Conservation (phyloP, 768 basidiomycete species). For the Austroboletus festivus region DNA sequence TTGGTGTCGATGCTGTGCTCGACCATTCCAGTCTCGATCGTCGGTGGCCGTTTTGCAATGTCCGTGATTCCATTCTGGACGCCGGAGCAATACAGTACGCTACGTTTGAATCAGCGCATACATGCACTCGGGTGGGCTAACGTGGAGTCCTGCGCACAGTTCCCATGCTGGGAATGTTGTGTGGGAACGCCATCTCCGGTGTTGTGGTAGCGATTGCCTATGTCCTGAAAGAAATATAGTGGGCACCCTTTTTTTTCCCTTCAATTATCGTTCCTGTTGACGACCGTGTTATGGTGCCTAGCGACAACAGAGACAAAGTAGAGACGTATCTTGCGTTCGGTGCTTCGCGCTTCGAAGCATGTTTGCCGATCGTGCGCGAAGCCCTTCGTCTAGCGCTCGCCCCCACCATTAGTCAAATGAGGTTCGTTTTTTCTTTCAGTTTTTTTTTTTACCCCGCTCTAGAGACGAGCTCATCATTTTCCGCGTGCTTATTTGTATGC, state of each 20-base stretch:
- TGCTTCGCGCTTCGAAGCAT: conserved; percentile 80
- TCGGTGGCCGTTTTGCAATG: conserved; percentile 78
- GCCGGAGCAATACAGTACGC: conserved; percentile 75
- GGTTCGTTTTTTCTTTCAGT: conserved; percentile 39
- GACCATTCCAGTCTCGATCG: conserved; percentile 74
- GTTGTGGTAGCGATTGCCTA: conserved; percentile 68
- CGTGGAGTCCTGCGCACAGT: too few species aligned
- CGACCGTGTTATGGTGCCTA: conserved; percentile 21
- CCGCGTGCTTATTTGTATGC: neutral
- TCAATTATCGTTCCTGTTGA: neutral
- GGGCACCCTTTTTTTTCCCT: conserved; percentile 21
- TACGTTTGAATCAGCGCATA: too few species aligned
- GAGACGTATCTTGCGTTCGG: conserved; percentile 87
- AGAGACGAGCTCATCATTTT: neutral
- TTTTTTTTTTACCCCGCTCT: neutral
- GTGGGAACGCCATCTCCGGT: conserved; percentile 74
- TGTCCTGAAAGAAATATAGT: conserved; percentile 75
- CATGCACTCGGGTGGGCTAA: too few species aligned
- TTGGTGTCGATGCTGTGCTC: conserved; percentile 66
- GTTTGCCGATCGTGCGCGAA: conserved; percentile 71
- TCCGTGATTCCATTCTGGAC: conserved; percentile 75
- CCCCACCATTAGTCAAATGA: conserved; percentile 85
- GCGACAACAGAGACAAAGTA: conserved; percentile 81
- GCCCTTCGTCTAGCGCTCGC: conserved; percentile 75
- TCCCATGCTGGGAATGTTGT: conserved; percentile 83